phyloP scores from a whole-genome alignment of 2,329 filamentous ascomycete species.

The Neonectria faginata region DNA sequence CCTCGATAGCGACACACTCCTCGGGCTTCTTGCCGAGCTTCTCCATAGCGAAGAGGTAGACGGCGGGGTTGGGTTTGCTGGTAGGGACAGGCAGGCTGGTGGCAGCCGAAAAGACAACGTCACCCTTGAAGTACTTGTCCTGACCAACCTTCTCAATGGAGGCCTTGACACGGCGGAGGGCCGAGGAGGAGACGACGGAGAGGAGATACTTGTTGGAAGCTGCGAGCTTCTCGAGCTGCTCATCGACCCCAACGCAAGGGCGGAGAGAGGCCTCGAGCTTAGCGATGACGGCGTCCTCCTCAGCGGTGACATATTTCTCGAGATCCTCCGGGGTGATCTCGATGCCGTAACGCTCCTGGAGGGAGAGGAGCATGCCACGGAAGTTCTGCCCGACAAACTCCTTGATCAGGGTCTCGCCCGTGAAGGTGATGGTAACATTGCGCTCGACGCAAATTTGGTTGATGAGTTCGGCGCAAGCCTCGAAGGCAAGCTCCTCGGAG shows the following conservation, averaged over 20 bases:
- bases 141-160: conserved; percentile 83
- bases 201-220: conserved; percentile 75
- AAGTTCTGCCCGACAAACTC: conserved; percentile 97
- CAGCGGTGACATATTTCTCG: conserved; percentile 78
- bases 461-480: conserved; percentile 88
- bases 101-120: conserved; percentile 84
- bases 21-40: conserved; percentile 76
- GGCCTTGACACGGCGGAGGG: conserved; percentile 80
- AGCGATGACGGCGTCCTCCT: conserved; percentile 86
- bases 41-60: conserved; percentile 84
- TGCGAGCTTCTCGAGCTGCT: conserved; percentile 73
- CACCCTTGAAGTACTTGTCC: conserved; percentile 80
- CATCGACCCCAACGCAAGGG: conserved; percentile 76
- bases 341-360: conserved; percentile 83
- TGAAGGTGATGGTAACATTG: conserved; percentile 75
- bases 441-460: conserved; percentile 83
- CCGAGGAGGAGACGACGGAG: conserved; percentile 84
- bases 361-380: conserved; percentile 85
- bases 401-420: conserved; percentile 79
- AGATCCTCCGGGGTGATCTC: conserved; percentile 74
- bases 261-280: conserved; percentile 77
- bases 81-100: conserved; percentile 83
- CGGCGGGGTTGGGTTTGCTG: conserved; percentile 89
- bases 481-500: conserved; percentile 90
- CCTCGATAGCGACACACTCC: conserved; percentile 86